phyloP scores from a whole-genome alignment of 2,329 filamentous ascomycete genomes.

The Sarocladium oryzae region DNA sequence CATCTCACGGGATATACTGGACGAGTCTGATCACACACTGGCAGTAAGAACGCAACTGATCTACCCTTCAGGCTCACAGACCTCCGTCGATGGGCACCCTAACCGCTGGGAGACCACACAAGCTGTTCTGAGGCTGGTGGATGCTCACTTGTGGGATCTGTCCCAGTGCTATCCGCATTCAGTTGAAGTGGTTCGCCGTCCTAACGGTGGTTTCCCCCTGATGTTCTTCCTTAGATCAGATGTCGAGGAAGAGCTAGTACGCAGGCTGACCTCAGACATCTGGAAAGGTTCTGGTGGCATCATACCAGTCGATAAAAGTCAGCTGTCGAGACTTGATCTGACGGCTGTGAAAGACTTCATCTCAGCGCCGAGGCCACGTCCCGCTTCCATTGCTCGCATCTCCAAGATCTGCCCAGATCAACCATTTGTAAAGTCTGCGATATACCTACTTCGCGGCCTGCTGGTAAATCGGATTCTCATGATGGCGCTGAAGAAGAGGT shows the following conservation, averaged over 20 bases:
- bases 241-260: constrained; percentile 33
- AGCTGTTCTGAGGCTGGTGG: constrained; percentile 32
- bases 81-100: constrained; percentile 44
- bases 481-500: constrained; percentile 55
- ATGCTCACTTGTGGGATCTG: constrained; percentile 28
- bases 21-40: constrained; percentile 55
- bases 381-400: neutral
- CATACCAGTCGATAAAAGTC: neutral
- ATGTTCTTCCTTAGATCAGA: constrained; percentile 48
- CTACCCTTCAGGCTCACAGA: constrained; percentile 46
- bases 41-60: constrained; percentile 49
- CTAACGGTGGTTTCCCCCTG: constrained; percentile 41
- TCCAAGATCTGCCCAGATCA: neutral
- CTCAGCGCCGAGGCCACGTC: neutral
- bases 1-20: constrained; percentile 52
- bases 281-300: constrained; percentile 20
- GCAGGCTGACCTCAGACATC: constrained; percentile 26
- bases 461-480: constrained; percentile 53
- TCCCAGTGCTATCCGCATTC: constrained; percentile 18
- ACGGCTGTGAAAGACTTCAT: constrained; percentile 11
- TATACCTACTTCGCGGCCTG: constrained; percentile 55
- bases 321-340: constrained; percentile 8
- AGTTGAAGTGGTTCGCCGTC: constrained; percentile 40
- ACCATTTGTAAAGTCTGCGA: neutral
- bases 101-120: constrained; percentile 43